These are phyloP conservation scores for Luffa aegyptiaca DNA, from an alignment of 306 rosid species.

Conservation along the genomic window DNA sequence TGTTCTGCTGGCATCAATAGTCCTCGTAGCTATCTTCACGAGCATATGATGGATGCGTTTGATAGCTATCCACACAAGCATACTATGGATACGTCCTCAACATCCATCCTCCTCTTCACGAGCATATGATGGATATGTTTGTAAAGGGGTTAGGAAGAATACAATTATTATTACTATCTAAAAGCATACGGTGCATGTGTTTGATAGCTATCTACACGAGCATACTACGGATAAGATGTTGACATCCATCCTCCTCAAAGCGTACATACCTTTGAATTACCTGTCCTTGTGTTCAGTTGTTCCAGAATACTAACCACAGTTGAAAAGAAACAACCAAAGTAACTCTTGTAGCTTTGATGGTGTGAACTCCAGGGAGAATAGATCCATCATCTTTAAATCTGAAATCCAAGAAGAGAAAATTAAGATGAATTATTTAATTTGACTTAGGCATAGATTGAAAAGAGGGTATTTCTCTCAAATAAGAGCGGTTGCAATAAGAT, in stretches of 20 bases:
- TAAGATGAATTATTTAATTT: background rate
- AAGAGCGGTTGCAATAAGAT: background rate
- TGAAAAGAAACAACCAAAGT: background rate
- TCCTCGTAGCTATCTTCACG: too few relatives aligned
- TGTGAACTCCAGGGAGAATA: background rate
- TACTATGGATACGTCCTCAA: too few relatives aligned
- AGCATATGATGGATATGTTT: too few relatives aligned
- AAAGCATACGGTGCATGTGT: too few relatives aligned
- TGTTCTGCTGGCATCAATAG: too few relatives aligned
- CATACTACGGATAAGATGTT: background rate
- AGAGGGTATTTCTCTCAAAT: background rate
- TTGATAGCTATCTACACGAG: background rate
- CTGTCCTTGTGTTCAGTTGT: background rate
- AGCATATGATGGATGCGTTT: too few relatives aligned
- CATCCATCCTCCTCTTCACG: too few relatives aligned
- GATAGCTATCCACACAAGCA: too few relatives aligned
- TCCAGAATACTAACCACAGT: background rate
- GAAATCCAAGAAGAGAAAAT: background rate
- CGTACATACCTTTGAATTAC: background rate
- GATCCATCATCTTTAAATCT: background rate
- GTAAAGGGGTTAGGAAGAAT: too few relatives aligned
- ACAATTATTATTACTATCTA: too few relatives aligned
- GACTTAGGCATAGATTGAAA: background rate
- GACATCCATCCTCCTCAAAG: background rate
- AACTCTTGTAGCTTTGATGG: background rate